phyloP scores from a whole-genome alignment of 2,329 filamentous ascomycete genomes.

The Neofusicoccum sp. region DNA sequence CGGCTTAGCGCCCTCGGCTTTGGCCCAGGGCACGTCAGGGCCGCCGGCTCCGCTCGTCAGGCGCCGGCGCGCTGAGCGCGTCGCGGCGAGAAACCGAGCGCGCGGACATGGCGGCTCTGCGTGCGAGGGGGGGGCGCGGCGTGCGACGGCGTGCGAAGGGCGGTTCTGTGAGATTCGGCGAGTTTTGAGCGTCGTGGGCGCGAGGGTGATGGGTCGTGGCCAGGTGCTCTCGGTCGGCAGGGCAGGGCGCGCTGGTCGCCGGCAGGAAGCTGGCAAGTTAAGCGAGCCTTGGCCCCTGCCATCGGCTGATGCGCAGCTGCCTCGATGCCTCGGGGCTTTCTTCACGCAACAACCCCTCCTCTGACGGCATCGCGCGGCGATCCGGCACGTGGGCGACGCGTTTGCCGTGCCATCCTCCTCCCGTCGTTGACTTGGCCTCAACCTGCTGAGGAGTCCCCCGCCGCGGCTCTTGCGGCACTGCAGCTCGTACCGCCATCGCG shows the following conservation, averaged over 20 bases:
- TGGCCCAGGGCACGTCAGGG: conserved; percentile 11
- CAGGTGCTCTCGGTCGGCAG: conserved; percentile 9
- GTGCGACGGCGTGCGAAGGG: background rate
- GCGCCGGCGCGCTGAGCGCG: conserved; percentile 1
- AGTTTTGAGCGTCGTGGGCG: background rate
- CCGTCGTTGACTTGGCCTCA: background rate
- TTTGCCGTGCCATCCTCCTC: background rate
- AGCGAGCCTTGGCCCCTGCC: conserved; percentile 4
- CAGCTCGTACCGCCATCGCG: background rate
- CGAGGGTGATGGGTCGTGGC: background rate
- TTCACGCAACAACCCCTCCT: background rate
- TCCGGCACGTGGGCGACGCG: conserved; percentile 1
- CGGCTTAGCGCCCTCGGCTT: conserved; percentile 9
- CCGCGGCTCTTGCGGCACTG: background rate
- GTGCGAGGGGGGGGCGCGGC: background rate
- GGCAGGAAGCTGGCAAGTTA: conserved; percentile 3
- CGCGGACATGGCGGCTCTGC: background rate
- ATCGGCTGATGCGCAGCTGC: background rate
- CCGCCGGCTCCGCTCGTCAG: conserved; percentile 6
- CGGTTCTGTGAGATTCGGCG: conserved; percentile 1
- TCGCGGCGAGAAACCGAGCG: background rate
- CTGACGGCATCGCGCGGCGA: conserved; percentile 11
- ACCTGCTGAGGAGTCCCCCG: background rate
- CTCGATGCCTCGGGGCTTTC: background rate
- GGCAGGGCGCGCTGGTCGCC: conserved; percentile 1